Evolutionary conservation across 1,284 basidiomycete species (phyloP).

Genomic region (Ceratobasidium papillatum): DNA sequence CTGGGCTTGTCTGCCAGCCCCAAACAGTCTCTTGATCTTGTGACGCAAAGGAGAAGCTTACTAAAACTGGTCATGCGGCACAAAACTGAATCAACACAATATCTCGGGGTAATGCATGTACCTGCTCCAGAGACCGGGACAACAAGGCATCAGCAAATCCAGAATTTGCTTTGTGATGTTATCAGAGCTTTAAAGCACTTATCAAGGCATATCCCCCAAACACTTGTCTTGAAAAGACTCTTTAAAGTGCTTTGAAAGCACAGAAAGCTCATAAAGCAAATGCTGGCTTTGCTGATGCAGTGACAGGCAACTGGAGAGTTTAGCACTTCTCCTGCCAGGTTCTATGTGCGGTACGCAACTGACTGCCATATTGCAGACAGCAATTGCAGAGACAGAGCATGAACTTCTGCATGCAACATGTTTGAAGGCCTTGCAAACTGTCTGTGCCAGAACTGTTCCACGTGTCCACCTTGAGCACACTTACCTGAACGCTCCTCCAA

Average conservation of each 20-base stretch:
- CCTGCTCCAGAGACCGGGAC: too few relatives aligned
- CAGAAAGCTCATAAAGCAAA: background rate
- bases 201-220: too few relatives aligned
- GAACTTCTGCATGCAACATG: background rate
- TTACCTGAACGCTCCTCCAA: background rate
- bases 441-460: background rate
- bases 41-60: too few relatives aligned
- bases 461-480: background rate
- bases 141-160: too few relatives aligned
- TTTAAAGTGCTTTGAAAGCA: background rate
- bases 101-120: too few relatives aligned
- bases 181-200: too few relatives aligned
- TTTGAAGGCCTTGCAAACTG: background rate
- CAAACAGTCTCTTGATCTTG: too few relatives aligned
- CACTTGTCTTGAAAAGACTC: too few relatives aligned
- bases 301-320: background rate
- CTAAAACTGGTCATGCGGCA: too few relatives aligned
- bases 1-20: too few relatives aligned
- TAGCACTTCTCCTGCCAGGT: background rate
- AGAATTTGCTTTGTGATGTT: too few relatives aligned
- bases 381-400: background rate
- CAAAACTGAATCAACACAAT: too few relatives aligned
- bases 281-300: background rate
- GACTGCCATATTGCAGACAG: background rate
- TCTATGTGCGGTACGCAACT: background rate